A percentile compares a stretch with the other conserved stretches of the same genome.
Evolutionary conservation across 192 early-diverging fungal species (phyloP).

Genomic region (Rhizophlyctis rosea): DNA sequence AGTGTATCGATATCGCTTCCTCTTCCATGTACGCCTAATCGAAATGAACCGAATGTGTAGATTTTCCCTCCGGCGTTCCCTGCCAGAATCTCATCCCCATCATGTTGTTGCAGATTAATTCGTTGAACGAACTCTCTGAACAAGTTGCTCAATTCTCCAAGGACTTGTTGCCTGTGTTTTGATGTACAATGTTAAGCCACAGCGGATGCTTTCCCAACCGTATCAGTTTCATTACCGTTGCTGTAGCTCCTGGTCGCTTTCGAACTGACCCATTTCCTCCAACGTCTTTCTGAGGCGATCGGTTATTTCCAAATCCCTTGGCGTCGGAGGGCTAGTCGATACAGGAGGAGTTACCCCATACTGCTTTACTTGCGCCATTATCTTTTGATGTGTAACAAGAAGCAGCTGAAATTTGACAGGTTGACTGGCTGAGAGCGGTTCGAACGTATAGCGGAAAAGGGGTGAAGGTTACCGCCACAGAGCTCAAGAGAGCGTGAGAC

Average conservation of each 20-base stretch:
- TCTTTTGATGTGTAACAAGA: no score
- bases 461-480: no score
- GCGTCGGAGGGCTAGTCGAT: slow-evolving; percentile 57
- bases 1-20: slow-evolving; percentile 98
- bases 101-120: slow-evolving; percentile 68
- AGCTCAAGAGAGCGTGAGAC: no score
- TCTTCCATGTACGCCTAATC: slow-evolving; percentile 89
- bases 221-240: slow-evolving; percentile 57
- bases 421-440: no score
- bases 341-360: slow-evolving; percentile 82
- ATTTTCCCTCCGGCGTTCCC: slow-evolving; percentile 90
- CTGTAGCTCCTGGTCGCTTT: slow-evolving; percentile 78
- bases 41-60: slow-evolving; percentile 95
- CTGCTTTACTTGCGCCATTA: slow-evolving; percentile 15
- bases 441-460: no score
- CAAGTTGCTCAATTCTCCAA: slow-evolving; percentile 81
- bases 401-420: no score
- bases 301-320: slow-evolving; percentile 67
- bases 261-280: slow-evolving; percentile 75
- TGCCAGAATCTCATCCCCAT: no score
- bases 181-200: not conserved
- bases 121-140: slow-evolving; percentile 90
- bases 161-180: slow-evolving; percentile 69
- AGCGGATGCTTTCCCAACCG: slow-evolving; percentile 3
- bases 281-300: slow-evolving; percentile 68